Evolutionary conservation across 805 yeast species (phyloP).

Genomic region (Nematodospora valgi): DNA sequence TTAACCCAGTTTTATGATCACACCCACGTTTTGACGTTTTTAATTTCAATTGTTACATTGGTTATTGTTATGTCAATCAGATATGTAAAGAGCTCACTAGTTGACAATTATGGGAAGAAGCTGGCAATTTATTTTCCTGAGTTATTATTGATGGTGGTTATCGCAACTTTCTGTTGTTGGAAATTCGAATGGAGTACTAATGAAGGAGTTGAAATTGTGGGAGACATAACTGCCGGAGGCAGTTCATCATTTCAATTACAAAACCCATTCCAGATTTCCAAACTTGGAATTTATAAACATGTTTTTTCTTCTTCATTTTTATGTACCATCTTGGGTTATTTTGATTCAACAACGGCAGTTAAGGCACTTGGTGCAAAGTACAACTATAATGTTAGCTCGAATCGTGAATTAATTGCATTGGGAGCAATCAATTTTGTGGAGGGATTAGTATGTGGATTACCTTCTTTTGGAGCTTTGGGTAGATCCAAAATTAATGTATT

Average conservation of each 20-base stretch:
- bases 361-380: conserved; percentile 29
- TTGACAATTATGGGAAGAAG: conserved; percentile 13
- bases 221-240: conserved; percentile 16
- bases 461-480: conserved; percentile 36
- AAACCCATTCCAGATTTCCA: conserved; percentile 22
- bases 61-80: conserved; percentile 19
- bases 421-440: conserved; percentile 27
- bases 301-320: conserved; percentile 28
- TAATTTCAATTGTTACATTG: conserved; percentile 20
- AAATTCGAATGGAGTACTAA: conserved; percentile 19
- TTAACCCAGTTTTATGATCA: conserved; percentile 9
- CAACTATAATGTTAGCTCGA: conserved; percentile 29
- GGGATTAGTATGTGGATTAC: conserved; percentile 29
- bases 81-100: conserved; percentile 14
- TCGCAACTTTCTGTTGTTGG: conserved; percentile 25
- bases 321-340: conserved; percentile 31
- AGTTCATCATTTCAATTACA: conserved; percentile 5
- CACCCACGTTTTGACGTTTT: conserved; percentile 15
- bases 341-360: conserved; percentile 34
- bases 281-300: conserved; percentile 19
- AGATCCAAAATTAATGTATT: conserved; percentile 29
- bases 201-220: conserved; percentile 28
- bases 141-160: conserved; percentile 27
- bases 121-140: conserved; percentile 29
- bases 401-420: conserved; percentile 31